Evolutionary conservation across 495 filamentous ascomycete genomes (phyloP).

Genomic region (Penicillium longicatenatum): DNA sequence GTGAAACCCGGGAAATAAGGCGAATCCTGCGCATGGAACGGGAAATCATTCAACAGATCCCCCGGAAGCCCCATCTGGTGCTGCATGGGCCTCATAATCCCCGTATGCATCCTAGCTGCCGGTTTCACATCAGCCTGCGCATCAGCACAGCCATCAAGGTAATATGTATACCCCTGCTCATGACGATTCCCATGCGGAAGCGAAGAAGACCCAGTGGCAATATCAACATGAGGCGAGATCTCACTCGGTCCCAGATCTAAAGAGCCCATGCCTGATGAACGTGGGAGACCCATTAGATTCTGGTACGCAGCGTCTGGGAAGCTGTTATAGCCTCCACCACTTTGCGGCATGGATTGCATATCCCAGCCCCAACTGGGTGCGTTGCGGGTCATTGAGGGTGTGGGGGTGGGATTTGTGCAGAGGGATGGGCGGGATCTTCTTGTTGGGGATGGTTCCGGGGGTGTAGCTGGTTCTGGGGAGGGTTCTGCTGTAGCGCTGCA

Average conservation of each 20-base stretch:
- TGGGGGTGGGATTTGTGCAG: conserved; percentile 23
- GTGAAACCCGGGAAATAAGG: conserved; percentile 31
- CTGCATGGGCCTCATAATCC: conserved; percentile 17
- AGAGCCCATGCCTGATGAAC: conserved; percentile 20
- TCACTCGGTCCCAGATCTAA: conserved; percentile 22
- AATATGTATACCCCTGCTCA: conserved; percentile 22
- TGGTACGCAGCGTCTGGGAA: conserved; percentile 31
- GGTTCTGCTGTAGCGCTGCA: conserved; percentile 45
- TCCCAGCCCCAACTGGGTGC: conserved; percentile 38
- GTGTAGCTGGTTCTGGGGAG: conserved; percentile 44
- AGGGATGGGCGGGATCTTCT: conserved; percentile 13
- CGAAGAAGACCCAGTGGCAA: conserved; percentile 12
- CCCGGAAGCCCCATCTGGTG: conserved; percentile 28
- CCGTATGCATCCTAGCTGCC: conserved; percentile 16
- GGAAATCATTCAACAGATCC: conserved; percentile 34
- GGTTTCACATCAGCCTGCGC: conserved; percentile 21
- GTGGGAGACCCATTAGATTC: conserved; percentile 25
- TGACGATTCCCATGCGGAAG: conserved; percentile 12
- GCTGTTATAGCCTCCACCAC: conserved; percentile 16
- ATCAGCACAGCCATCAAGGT: conserved; percentile 17
- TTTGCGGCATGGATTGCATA: conserved; percentile 28
- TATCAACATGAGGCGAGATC: conserved; percentile 20
- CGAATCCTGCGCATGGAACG: conserved; percentile 27
- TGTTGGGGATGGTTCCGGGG: conserved; percentile 38
- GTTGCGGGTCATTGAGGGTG: conserved; percentile 23